phyloP scores from a whole-genome alignment of 2,329 filamentous ascomycete genomes.

The Penicillium palitans region DNA sequence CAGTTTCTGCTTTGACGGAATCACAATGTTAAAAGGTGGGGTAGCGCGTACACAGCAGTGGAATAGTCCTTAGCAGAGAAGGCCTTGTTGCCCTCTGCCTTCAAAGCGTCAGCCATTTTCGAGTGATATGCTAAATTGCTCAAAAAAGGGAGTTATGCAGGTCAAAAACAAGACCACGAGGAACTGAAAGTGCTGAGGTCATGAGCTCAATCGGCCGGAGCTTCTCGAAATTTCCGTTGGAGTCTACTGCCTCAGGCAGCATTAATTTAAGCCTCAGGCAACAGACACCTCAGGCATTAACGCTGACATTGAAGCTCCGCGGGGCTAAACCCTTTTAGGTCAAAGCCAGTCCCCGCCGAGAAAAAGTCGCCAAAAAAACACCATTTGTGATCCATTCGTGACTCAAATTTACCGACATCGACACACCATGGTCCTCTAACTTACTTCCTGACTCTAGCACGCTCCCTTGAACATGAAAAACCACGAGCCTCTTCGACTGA shows the following conservation, averaged over 20 bases:
- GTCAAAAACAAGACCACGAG: conserved; percentile 12
- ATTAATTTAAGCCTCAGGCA: conserved; percentile 1
- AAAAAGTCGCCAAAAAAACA: conserved; percentile 35
- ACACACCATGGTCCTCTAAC: conserved; percentile 23
- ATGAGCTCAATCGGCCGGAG: conserved; percentile 30
- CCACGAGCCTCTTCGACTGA: conserved; percentile 32
- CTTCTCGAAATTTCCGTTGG: conserved; percentile 50
- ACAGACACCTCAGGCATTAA: conserved; percentile 6
- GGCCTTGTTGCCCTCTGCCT: conserved; percentile 97
- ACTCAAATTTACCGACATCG: conserved; percentile 13
- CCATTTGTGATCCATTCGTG: conserved; percentile 18
- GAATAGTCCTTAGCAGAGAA: conserved; percentile 97
- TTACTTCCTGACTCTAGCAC: conserved; percentile 16
- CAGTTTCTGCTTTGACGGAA: conserved; percentile 10
- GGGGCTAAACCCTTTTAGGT: conserved; percentile 22
- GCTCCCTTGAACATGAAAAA: conserved; percentile 36
- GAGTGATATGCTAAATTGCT: conserved; percentile 9
- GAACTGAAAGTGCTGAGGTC: conserved; percentile 10
- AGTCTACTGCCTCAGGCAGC: conserved; percentile 28
- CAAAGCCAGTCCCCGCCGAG: conserved; percentile 24
- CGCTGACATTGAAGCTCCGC: conserved; percentile 8
- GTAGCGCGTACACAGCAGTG: conserved; percentile 78
- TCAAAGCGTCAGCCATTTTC: conserved; percentile 75
- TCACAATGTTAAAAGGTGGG: conserved; percentile 19
- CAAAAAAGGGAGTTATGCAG: background rate